Evolutionary conservation across 768 basidiomycete genomes (phyloP).

Genomic region (Lactarius hengduanensis): DNA sequence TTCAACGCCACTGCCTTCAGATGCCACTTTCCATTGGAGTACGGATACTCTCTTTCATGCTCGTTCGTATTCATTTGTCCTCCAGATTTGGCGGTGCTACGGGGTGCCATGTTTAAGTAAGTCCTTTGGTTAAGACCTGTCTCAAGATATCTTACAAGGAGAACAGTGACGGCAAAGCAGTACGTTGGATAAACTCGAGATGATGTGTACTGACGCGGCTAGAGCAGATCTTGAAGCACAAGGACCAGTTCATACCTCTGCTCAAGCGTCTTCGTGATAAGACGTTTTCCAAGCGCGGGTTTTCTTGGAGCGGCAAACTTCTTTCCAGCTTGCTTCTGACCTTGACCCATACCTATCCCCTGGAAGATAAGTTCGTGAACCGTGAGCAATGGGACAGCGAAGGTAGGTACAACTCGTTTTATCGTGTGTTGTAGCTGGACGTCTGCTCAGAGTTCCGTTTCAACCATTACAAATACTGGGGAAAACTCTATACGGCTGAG

Average conservation of each 20-base stretch:
- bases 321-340: slow-evolving; percentile 70
- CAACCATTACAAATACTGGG: slow-evolving; percentile 77
- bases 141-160: background rate
- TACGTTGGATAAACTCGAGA: slow-evolving; percentile 35
- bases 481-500: slow-evolving; percentile 66
- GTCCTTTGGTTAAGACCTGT: slow-evolving; percentile 32
- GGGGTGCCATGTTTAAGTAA: slow-evolving; percentile 80
- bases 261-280: slow-evolving; percentile 65
- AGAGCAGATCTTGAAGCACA: slow-evolving; percentile 61
- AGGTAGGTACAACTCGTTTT: slow-evolving; percentile 42
- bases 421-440: slow-evolving; percentile 2
- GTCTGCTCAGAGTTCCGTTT: slow-evolving; percentile 55
- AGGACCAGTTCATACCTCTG: slow-evolving; percentile 57
- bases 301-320: slow-evolving; percentile 76
- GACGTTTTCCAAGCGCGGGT: slow-evolving; percentile 77
- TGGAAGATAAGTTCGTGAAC: slow-evolving; percentile 81
- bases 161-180: slow-evolving; percentile 53
- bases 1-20: slow-evolving; percentile 67
- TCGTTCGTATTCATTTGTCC: slow-evolving; percentile 15
- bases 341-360: slow-evolving; percentile 75
- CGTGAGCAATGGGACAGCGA: slow-evolving; percentile 70
- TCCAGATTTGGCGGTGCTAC: slow-evolving; percentile 68
- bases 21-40: slow-evolving; percentile 90
- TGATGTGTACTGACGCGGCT: slow-evolving; percentile 12
- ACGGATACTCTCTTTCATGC: slow-evolving; percentile 31